These are phyloP conservation scores for Neoboletus magnificus DNA, from an alignment of 768 basidiomycete species.

Conservation along the genomic window DNA sequence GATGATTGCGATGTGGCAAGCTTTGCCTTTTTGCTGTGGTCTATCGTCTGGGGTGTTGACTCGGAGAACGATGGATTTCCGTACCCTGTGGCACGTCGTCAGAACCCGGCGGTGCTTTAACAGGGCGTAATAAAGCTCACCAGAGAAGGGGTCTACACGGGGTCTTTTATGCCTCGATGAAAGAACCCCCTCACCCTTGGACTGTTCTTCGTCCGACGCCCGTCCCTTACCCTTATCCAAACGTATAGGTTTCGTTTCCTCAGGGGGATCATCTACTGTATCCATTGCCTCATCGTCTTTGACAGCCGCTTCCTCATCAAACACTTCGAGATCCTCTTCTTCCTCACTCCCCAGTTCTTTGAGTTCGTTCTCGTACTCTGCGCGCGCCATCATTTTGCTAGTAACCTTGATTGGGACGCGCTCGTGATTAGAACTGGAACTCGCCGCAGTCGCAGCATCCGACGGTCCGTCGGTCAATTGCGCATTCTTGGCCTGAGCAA, in stretches of 20 bases:
- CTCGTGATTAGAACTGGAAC: conserved; percentile 14
- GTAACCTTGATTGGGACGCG: conserved; percentile 57
- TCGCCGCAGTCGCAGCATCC: not conserved
- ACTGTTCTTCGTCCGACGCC: conserved; percentile 27
- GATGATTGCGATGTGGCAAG: not conserved
- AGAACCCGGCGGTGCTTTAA: not conserved
- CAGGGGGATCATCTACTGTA: not conserved
- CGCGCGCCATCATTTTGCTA: conserved; percentile 69
- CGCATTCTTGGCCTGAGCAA: conserved; percentile 52
- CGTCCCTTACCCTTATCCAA: conserved; percentile 38
- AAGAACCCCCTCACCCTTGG: conserved; percentile 5
- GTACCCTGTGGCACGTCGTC: conserved; percentile 27
- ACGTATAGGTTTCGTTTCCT: not conserved
- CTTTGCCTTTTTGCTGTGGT: conserved; percentile 11
- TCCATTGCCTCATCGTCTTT: conserved; percentile 10
- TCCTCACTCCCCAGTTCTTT: conserved; percentile 42
- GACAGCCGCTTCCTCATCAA: conserved; percentile 26
- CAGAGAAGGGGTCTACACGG: conserved; percentile 63
- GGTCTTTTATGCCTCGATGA: conserved; percentile 48
- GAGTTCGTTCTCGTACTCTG: conserved; percentile 57
- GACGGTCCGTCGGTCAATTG: conserved; percentile 34
- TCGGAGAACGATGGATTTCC: conserved; percentile 17
- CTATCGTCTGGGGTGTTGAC: not conserved
- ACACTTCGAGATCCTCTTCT: conserved; percentile 38
- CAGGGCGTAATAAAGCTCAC: conserved; percentile 30